Evolutionary conservation across 1,284 basidiomycete species (phyloP).

Genomic region (Coniferiporia weirii): DNA sequence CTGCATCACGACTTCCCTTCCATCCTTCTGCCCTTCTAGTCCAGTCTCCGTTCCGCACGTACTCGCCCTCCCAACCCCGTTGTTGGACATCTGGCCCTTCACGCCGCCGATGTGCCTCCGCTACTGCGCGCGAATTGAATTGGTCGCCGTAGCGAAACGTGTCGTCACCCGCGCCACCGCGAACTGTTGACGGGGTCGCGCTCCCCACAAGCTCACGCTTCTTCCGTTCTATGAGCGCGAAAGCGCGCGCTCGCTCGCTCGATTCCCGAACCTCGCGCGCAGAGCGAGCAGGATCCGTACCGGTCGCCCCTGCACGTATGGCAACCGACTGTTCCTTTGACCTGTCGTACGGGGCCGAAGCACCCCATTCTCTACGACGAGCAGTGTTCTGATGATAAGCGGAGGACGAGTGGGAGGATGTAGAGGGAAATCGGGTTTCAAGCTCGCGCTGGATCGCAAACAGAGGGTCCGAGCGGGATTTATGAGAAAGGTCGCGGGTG

Average conservation of each 20-base stretch:
- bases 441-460: conserved; percentile 68
- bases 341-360: conserved; percentile 23
- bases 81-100: neutral
- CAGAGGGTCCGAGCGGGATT: conserved; percentile 63
- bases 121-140: conserved; percentile 64
- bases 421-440: conserved; percentile 32
- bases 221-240: conserved; percentile 59
- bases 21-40: neutral
- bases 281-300: conserved; percentile 35
- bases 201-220: conserved; percentile 56
- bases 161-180: conserved; percentile 35
- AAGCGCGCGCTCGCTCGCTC: conserved; percentile 65
- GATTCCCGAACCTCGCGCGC: conserved; percentile 64
- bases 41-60: neutral
- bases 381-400: conserved; percentile 10
- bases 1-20: neutral
- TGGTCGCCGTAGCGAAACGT: conserved; percentile 57
- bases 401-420: conserved; percentile 14
- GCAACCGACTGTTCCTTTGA: conserved; percentile 14
- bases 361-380: conserved; percentile 21
- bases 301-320: conserved; percentile 22
- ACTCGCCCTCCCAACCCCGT: neutral
- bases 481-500: conserved; percentile 54
- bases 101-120: conserved; percentile 52
- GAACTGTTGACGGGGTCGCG: conserved; percentile 64